Base-by-base conservation (phyloP, 768 basidiomycete genomes). In the Psilocybe cyanescens region DNA sequence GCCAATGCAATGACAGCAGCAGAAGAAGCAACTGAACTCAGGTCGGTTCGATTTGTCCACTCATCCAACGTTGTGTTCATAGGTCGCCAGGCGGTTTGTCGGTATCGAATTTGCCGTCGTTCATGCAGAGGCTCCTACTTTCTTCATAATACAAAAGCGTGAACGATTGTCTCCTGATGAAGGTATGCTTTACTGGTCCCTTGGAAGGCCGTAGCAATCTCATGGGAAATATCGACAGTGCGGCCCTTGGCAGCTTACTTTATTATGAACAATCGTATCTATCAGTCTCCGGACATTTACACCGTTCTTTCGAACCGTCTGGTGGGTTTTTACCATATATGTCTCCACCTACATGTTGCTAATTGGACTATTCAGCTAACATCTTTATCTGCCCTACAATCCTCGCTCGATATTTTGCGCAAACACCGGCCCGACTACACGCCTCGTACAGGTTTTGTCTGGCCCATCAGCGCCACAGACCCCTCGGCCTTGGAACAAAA, bases 61-160 rank as follows among this genome's bases (percentile, higher is more conserved):
- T 47, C 16, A 11, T 45, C 48, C 14, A 28, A 9, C 35, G 55
- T 28, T 30, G 16, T 50, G 54, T 61, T 65, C 46, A 64, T 56
- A 58, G 12, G 46, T 60, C 47, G 55, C 59, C 67, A 94, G 93
- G 76, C 90, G 91, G 17, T 95, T 96, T 74, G 89, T 85, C 44
- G 95, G 95, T 44, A 79, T 92, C 57, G 94, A 97, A 73, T 97
- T 95, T 65, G 90, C 90, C 11, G 80, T 97, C 56, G 91, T 90
- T 2, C 90, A 94, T 68, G 83, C 91, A 1, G 79, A 88, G 56
- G 88, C 93, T 8, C 95, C 95, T 1, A 81, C 87, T 33, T 80
- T 95, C 59, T 97, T 95, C 74, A 83, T 97, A 65, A 91, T 97
- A 45, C 94, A 96, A 72, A 96, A 95, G 74, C 85, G 92, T 62